Evolutionary conservation across 2,329 filamentous ascomycete species (phyloP), one percentile per base, ranked within the genome.

Genomic region (Claviceps maximensis): DNA sequence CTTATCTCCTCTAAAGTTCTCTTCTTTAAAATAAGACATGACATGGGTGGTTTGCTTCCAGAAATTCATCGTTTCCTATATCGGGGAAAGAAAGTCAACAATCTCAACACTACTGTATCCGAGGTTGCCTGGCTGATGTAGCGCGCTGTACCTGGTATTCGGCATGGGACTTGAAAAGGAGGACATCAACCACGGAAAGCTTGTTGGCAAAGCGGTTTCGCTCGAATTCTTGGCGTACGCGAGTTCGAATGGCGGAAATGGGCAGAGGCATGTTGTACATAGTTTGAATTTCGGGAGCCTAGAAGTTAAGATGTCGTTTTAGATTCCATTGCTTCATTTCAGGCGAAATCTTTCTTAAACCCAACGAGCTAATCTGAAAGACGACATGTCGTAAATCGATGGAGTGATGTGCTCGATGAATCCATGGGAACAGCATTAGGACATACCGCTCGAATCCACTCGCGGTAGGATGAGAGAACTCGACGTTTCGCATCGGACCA

Each of bases 41-140:
- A 98, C 80, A 69, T 98, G 93, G 58, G 87, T 87, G 57, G 90
- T 78, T 73, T 98, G 93, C 74, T 96, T 95, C 93, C 93, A 98
- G 78, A 87, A 98, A 75, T 98, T 98, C 77, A 98, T 82, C 52
- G 87, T 98, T 78, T 98, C 93, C 90, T 96, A 62, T 52, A 49
- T 40, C 17, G 29, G 19, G 5, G 9, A 2, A 13, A 31, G 9
- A 47, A 31, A 47, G 19, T 49, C 40, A 49, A 44, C 21, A 53
- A 45, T 21, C 21, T 19, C 25, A 38, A 33, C 19, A 4, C 41
- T 21, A 12, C 31, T 51, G n/a, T 21, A 29, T 38, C 47, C 13
- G 8, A 45, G 23, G 15, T 13, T 38, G 21, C 21, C 3, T 45
- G 4, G n/a, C 47, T 55, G 53, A 47, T 36, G 42, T 91, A 60